Percentiles rank a stretch among this genome's conserved stretches.
Conservation (phyloP, 305 asterid genomes). For the Lippia alba region DNA sequence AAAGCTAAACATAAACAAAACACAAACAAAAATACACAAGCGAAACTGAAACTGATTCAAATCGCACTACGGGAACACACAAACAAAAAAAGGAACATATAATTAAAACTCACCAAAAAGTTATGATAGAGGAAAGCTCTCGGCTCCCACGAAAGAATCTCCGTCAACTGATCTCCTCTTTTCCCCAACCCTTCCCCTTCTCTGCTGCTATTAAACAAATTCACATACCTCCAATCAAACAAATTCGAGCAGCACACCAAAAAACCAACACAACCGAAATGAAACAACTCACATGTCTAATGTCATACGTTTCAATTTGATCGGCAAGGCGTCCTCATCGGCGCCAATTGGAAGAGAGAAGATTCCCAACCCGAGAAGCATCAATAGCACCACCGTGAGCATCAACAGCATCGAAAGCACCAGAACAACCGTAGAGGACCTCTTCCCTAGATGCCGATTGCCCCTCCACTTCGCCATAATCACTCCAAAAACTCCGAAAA, state of each 20-base stretch:
- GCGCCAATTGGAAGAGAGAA: constrained; percentile 56
- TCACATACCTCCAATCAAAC: background rate
- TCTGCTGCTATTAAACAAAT: constrained; percentile 15
- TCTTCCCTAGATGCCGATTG: constrained; percentile 51
- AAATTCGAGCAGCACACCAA: background rate
- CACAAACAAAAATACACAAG: background rate
- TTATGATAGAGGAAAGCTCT: constrained; percentile 49
- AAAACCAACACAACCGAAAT: background rate
- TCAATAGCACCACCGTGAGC: constrained; percentile 57
- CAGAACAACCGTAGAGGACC: constrained; percentile 48
- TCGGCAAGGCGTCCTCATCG: constrained; percentile 38
- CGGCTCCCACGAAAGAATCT: constrained; percentile 52
- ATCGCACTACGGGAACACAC: background rate
- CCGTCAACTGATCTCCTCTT: constrained; percentile 68
- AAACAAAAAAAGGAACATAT: too few relatives aligned
- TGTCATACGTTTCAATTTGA: constrained; percentile 54
- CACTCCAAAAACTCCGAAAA: background rate
- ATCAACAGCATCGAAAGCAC: constrained; percentile 58
- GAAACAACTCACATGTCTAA: constrained; percentile 44
- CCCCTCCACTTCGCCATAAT: constrained; percentile 54
- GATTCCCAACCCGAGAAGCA: constrained; percentile 64
- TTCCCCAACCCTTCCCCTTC: constrained; percentile 53
- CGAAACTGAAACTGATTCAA: background rate
- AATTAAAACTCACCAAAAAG: constrained; percentile 57
- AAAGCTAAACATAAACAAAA: background rate